These are phyloP conservation scores for Sporothrix protearum DNA, from an alignment of 2,329 filamentous ascomycete species.

Conservation along the genomic window DNA sequence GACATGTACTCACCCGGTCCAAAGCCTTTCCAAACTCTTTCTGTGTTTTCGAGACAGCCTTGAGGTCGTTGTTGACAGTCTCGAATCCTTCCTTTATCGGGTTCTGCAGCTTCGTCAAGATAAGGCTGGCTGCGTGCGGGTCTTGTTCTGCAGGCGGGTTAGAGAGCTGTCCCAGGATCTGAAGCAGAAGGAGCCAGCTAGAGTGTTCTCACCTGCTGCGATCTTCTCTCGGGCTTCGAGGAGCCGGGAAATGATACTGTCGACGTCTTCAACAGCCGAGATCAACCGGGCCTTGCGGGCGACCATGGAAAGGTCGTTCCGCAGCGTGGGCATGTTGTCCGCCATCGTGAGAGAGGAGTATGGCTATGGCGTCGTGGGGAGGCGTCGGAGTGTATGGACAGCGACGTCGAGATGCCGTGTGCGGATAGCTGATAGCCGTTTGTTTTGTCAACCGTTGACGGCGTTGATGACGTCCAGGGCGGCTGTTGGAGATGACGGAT, in stretches of 20 bases:
- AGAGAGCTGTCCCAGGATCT: conserved; percentile 15
- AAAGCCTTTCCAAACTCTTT: conserved; percentile 81
- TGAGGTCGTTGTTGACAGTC: conserved; percentile 73
- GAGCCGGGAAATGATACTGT: conserved; percentile 76
- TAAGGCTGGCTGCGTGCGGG: conserved; percentile 66
- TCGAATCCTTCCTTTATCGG: conserved; percentile 80
- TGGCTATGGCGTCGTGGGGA: background rate
- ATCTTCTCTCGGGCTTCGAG: conserved; percentile 70
- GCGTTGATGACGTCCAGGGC: background rate
- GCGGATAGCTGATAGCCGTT: background rate
- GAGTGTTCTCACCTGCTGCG: conserved; percentile 54
- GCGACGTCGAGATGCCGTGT: background rate
- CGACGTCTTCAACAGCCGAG: conserved; percentile 72
- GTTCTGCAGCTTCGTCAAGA: conserved; percentile 79
- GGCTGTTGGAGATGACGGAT: background rate
- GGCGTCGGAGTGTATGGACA: background rate
- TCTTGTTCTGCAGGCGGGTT: conserved; percentile 47
- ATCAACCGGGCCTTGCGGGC: conserved; percentile 65
- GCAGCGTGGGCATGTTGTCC: conserved; percentile 50
- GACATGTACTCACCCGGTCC: conserved; percentile 60
- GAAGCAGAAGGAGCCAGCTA: background rate
- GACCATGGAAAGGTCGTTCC: conserved; percentile 71
- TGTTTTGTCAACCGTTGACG: background rate
- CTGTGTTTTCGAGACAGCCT: conserved; percentile 76
- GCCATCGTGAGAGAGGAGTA: conserved; percentile 21